A percentile compares a stretch with the other conserved stretches of the same genome.
Conservation (phyloP, 768 basidiomycete genomes). For the Panellus pusillus region DNA sequence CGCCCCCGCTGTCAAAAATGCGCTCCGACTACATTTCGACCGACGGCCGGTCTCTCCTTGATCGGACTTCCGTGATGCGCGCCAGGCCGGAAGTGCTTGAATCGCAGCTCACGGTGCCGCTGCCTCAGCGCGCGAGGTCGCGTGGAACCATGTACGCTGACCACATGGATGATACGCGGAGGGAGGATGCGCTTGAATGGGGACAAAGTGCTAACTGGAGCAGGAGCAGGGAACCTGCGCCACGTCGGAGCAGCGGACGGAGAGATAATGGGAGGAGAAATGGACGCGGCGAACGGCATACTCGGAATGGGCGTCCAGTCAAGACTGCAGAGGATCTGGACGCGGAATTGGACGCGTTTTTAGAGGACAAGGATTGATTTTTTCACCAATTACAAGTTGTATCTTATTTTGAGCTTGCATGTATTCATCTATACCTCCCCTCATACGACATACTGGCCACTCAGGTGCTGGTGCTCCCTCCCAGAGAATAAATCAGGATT, state of each 20-base stretch:
- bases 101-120: slow-evolving; percentile 46
- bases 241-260: slow-evolving; percentile 10
- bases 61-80: slow-evolving; percentile 54
- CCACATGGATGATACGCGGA: slow-evolving; percentile 22
- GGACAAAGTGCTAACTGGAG: slow-evolving; percentile 12
- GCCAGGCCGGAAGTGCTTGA: slow-evolving; percentile 38
- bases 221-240: slow-evolving; percentile 1
- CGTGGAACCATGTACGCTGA: slow-evolving; percentile 24
- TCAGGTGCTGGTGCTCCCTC: no score
- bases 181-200: slow-evolving; percentile 13
- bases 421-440: not conserved
- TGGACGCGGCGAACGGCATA: slow-evolving; percentile 32
- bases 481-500: no score
- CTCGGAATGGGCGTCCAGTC: slow-evolving; percentile 41
- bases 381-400: no score
- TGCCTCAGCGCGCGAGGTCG: slow-evolving; percentile 42
- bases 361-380: slow-evolving; percentile 48
- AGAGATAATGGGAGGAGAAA: slow-evolving; percentile 26
- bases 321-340: slow-evolving; percentile 76
- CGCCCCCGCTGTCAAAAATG: slow-evolving; percentile 64
- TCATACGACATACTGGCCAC: not conserved
- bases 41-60: slow-evolving; percentile 52
- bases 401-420: slow-evolving; percentile 7
- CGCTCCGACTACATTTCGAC: slow-evolving; percentile 60
- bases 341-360: slow-evolving; percentile 79